Evolutionary conservation across 1,139 yeast genomes (phyloP), one percentile per base, ranked within the genome.

Genomic region (Taiozyma sp.): DNA sequence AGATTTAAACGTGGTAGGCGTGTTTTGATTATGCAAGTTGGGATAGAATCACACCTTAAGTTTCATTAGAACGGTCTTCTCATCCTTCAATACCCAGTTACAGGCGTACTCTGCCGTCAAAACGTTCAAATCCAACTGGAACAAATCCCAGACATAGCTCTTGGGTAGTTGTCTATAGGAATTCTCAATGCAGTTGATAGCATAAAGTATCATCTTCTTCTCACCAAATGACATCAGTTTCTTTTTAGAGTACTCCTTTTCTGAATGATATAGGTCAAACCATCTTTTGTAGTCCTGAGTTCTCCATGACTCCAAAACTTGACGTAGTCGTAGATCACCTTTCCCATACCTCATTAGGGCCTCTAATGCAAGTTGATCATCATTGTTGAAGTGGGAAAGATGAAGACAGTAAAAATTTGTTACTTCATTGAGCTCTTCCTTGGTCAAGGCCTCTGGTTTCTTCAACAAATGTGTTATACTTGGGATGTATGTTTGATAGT

Each of bases 401-500:
- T 82, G 87, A 10, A 82, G 64, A 0, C 74, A 69, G 43, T 77
- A 63, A 22, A 80, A 62, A 5, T 70, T 60, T 2, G 69, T 65
- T 2, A 80, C 59, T 51, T 80, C 84, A 27, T 66, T 61, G 2
- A 62, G 48, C 51, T 80, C 84, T 0, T 54, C 51, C 0, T 53
- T 47, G 1, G 58, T 54, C 23, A 79, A 60, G 1, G 68, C 48
- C 0, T 44, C 49, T 16, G 46, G 6, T 13, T 54, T 30, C 28
- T 48, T 60, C 44, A 80, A 63, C 13, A 80, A 63, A 57, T 73
- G 75, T 43, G 65, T 65, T 8, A 80, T 75, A 47, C 83, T 71
- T 1, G 87, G 86, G 1, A 82, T 55, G 57, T 81, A 83, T 0
- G 87, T 78, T 54, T 80, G 83, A 57, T 79, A 77, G 56, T 79